phyloP scores from a whole-genome alignment of 1,284 basidiomycete genomes.

The Tilletia horrida region DNA sequence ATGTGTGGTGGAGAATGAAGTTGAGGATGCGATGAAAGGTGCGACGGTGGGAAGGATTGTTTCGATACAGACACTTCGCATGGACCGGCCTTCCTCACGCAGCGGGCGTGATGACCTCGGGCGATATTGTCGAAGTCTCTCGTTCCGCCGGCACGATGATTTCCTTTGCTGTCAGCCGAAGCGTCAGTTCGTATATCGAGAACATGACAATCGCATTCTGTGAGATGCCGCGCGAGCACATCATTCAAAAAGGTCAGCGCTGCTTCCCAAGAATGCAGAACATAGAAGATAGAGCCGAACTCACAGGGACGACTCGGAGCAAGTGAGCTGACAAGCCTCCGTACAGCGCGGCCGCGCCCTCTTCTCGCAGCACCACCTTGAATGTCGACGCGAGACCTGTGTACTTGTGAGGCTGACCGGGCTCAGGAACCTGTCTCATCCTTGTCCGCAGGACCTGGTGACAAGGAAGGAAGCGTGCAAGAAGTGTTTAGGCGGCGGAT shows the following conservation, averaged over 20 bases:
- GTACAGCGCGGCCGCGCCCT: slow-evolving; percentile 80
- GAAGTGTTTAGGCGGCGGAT: too few species aligned
- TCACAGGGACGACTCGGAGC: slow-evolving; percentile 80
- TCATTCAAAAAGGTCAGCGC: not conserved
- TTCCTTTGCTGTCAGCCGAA: slow-evolving; percentile 30
- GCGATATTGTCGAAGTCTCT: not conserved
- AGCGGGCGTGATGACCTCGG: slow-evolving; percentile 9
- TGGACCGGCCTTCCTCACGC: not conserved
- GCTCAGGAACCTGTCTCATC: slow-evolving; percentile 71
- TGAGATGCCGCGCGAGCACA: not conserved
- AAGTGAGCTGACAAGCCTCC: slow-evolving; percentile 91
- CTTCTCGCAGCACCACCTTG: slow-evolving; percentile 79
- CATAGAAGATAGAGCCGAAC: not conserved
- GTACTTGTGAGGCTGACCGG: slow-evolving; percentile 67
- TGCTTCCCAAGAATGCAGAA: not conserved
- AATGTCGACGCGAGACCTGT: slow-evolving; percentile 81
- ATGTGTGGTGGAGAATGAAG: not conserved
- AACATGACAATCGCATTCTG: slow-evolving; percentile 92
- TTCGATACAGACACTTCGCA: not conserved
- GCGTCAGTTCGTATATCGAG: slow-evolving; percentile 58
- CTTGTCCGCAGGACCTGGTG: slow-evolving; percentile 81
- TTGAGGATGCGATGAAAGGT: not conserved
- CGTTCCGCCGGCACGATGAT: not conserved
- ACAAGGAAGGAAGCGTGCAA: not conserved
- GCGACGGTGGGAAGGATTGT: not conserved